phyloP scores from a whole-genome alignment of 2,329 filamentous ascomycete genomes.

The Penicillium palitans region DNA sequence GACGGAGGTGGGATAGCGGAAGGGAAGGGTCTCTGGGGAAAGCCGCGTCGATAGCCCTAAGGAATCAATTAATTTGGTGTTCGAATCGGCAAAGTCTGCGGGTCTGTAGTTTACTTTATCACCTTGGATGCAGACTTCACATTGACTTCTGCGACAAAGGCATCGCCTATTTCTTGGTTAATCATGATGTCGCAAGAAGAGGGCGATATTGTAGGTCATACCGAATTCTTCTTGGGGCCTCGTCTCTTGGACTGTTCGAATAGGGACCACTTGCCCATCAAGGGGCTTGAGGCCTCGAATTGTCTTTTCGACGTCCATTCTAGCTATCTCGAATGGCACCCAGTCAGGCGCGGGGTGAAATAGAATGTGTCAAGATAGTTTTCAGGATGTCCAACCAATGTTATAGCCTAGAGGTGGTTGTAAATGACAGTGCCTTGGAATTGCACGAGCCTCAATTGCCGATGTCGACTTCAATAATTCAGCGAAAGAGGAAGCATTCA shows the following conservation, averaged over 20 bases:
- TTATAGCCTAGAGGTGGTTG: neutral
- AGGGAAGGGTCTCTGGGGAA: conserved; percentile 38
- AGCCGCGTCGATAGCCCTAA: conserved; percentile 41
- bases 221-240: conserved; percentile 44
- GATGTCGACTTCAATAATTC: neutral
- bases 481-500: neutral
- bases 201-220: conserved; percentile 22
- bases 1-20: conserved; percentile 41
- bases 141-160: conserved; percentile 47
- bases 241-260: conserved; percentile 48
- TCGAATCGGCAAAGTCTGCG: neutral
- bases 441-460: too few relatives aligned
- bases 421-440: neutral
- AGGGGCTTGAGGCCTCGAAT: conserved; percentile 34
- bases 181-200: neutral
- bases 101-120: conserved; percentile 38
- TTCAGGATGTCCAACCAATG: neutral
- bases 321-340: neutral
- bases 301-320: conserved; percentile 26
- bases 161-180: conserved; percentile 38
- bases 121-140: conserved; percentile 47
- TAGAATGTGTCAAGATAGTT: neutral
- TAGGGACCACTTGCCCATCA: conserved; percentile 38
- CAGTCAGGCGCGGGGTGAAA: neutral
- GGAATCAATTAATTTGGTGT: neutral